Evolutionary conservation across 2,329 filamentous ascomycete genomes (phyloP).

Genomic region (Phialemonium atrogriseum): DNA sequence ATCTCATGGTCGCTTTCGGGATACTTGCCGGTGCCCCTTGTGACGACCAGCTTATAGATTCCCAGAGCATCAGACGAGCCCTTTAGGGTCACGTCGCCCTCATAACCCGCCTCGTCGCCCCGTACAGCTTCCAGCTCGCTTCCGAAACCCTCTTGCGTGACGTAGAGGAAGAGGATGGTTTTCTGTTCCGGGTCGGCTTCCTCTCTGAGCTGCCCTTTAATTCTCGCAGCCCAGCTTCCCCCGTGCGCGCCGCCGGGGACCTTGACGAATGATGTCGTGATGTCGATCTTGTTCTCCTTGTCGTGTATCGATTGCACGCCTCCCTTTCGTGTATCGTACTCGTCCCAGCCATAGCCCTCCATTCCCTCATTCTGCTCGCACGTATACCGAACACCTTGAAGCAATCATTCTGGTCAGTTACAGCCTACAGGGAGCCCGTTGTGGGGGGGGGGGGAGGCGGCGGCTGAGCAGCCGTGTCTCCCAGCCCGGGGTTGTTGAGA

Average conservation of each 20-base stretch:
- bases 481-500: conserved; percentile 7
- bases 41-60: conserved; percentile 71
- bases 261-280: conserved; percentile 92
- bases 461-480: neutral
- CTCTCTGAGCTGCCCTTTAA: conserved; percentile 71
- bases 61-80: conserved; percentile 68
- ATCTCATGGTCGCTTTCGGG: conserved; percentile 57
- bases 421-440: too few species aligned
- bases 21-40: conserved; percentile 58
- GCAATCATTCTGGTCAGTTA: too few species aligned
- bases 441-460: neutral
- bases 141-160: conserved; percentile 68
- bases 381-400: conserved; percentile 75
- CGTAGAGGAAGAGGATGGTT: conserved; percentile 75
- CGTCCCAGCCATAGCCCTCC: conserved; percentile 94
- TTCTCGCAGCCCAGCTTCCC: conserved; percentile 84
- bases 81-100: conserved; percentile 56
- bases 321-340: conserved; percentile 83
- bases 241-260: conserved; percentile 77
- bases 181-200: conserved; percentile 60
- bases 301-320: conserved; percentile 89
- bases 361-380: conserved; percentile 95
- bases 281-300: conserved; percentile 75
- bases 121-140: conserved; percentile 51
- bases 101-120: conserved; percentile 38